Evolutionary conservation across 805 yeast genomes (phyloP), one percentile per base, ranked within the genome.

Genomic region (Lachancea lanzarotensis): DNA sequence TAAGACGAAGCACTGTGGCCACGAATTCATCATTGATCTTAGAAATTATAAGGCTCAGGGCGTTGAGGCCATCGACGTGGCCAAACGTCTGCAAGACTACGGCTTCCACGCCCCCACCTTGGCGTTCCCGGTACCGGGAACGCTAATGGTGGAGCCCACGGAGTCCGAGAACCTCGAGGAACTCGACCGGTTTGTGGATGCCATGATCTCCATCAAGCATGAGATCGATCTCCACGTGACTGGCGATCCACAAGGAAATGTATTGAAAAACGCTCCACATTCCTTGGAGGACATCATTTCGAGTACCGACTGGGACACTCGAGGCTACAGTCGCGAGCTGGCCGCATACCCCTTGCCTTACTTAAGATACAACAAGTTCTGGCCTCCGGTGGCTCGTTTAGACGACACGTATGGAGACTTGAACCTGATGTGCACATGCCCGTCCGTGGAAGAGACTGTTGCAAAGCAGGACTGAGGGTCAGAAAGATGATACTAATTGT

Each of bases 101-200:
- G 96, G 98, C 0, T 93, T 93, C 79, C 98, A 93, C 67, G 96
- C 96, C 1, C 98, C 98, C 50, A 93, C 98, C 20, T 82, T 93
- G 86, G 93, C 98, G 2, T 93, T 93, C 86, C 98, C 98, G 9
- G 95, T 93, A 42, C 91, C 97, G 4, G 95, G 95, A 50, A 93
- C 98, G 2, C 75, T 93, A 56, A 93, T 93, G 98, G 80, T 93
- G 51, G 98, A 93, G 70, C 98, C 98, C 48, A 93, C 98, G 2
- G 98, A 93, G 69, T 82, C 93, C 16, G 98, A 93, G 69, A 80
- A 88, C 60, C 68, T 83, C 58, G 85, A 74, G 45, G 98, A 93
- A 69, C 73, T 93, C 50, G 91, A 93, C 67, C 76, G 97, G 59
- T 91, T 93, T 67, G 82, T 89, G 45, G 89, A 88, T 52, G 78